A percentile compares a stretch with the other conserved stretches of the same genome.
Evolutionary conservation across 169 alveolate genomes (phyloP).

Genomic region (Cytauxzoon felis): DNA sequence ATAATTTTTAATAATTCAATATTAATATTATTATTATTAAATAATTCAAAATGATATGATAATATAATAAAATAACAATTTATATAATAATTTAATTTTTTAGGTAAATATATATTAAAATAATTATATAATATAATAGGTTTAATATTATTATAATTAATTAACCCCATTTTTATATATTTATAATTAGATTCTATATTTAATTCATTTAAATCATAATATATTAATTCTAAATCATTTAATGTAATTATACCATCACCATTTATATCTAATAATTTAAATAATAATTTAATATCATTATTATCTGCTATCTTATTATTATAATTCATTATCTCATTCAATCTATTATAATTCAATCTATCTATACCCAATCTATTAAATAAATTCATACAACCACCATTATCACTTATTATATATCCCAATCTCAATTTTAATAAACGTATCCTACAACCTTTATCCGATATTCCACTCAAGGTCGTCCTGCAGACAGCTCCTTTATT

Average conservation of each 20-base stretch:
- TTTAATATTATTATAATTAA: constrained; percentile 17
- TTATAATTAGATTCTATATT: constrained; percentile 16
- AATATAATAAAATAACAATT: neutral
- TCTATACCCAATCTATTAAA: constrained; percentile 33
- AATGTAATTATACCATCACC: constrained; percentile 46
- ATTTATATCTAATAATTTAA: constrained; percentile 37
- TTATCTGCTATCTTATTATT: constrained; percentile 34
- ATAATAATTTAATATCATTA: constrained; percentile 31
- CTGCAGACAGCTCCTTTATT: too few relatives aligned
- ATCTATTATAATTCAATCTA: constrained; percentile 9
- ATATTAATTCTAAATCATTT: constrained; percentile 37
- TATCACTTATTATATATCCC: constrained; percentile 33
- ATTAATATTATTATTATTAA: neutral
- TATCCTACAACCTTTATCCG: too few relatives aligned
- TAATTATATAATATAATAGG: constrained; percentile 34
- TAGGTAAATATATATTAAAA: constrained; percentile 41
- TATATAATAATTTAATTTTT: constrained; percentile 26
- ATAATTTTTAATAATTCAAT: neutral
- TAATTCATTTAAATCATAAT: constrained; percentile 36
- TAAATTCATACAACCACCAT: constrained; percentile 52
- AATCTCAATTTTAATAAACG: constrained; percentile 30
- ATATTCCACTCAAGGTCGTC: too few relatives aligned
- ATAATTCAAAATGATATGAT: neutral
- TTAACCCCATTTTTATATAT: constrained; percentile 7
- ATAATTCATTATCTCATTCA: constrained; percentile 18